Evolutionary conservation across 73 alveolate genomes (phyloP), one percentile per base, ranked within the genome.

Genomic region (Paramecium caudatum): DNA sequence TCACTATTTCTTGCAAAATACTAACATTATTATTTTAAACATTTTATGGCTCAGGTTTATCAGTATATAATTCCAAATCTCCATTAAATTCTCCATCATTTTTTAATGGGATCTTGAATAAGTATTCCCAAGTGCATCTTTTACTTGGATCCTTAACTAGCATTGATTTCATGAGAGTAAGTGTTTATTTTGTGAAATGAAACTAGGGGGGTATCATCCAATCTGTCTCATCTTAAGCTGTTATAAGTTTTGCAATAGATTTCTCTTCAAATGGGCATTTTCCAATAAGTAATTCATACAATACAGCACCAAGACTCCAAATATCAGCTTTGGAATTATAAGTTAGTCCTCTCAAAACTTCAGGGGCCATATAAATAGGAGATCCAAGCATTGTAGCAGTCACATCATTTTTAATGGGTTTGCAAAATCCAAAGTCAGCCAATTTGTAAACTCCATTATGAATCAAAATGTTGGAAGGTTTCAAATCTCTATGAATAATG

Each of bases 351-450:
- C 93, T 86, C 6, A 86, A 90, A 17, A 86, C 84, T 62, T 86
- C 93, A 12, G 93, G 93, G 4, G 93, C 93, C 93, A 86, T 86
- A 27, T 86, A 86, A 3, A 86, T 47, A 10, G 93, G 93, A 37
- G 93, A 86, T 9, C 93, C 93, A 4, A 86, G 43, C 93, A 86
- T 86, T 8, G 93, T 86, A 45, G 82, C 90, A 8, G 93, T 80
- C 17, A 86, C 62, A 62, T 86, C 93, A 16, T 86, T 86, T 19
- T 70, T 86, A 3, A 86, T 46, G 4, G 93, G 84, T 86, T 86
- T 86, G 45, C 93, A 86, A 34, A 86, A 86, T 10, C 93, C 93
- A 86, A 86, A 86, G 46, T 86, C 93, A 19, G 93, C 93, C 32
- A 86, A 41, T 36, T 86, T 86, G 19, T 62, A 62, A 36, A 46